These are phyloP conservation scores for Corymbia calophylla DNA, from an alignment of 441 rosid genomes.

Conservation along the genomic window DNA sequence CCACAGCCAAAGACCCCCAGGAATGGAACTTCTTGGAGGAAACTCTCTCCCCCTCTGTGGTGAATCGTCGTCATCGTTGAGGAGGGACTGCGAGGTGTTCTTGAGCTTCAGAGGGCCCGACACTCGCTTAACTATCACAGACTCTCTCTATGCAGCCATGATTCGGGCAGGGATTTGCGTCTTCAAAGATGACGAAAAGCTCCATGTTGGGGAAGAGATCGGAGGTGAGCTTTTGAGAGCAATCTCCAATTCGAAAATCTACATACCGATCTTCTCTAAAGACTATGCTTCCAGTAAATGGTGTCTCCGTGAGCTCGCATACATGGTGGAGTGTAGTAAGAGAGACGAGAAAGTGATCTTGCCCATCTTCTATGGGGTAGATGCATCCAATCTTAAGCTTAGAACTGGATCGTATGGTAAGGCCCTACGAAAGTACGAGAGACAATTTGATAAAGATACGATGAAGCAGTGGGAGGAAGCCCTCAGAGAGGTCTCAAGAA, in stretches of 20 bases:
- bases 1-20: background rate
- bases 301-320: background rate
- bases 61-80: background rate
- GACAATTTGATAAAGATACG: accelerated
- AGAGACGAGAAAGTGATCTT: background rate
- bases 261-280: background rate
- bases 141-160: background rate
- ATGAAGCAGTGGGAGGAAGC: background rate
- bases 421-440: background rate
- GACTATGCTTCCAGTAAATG: background rate
- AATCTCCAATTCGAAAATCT: background rate
- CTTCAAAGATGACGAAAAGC: background rate
- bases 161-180: background rate
- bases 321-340: background rate
- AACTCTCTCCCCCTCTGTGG: background rate
- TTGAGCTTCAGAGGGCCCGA: background rate
- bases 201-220: background rate
- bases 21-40: background rate
- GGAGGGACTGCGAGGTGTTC: background rate
- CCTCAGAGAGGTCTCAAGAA: background rate
- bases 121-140: background rate
- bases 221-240: background rate
- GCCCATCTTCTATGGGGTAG: background rate
- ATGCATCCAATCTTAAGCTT: background rate
- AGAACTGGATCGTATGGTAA: background rate